Percentiles rank a stretch among this genome's conserved stretches.
These are phyloP conservation scores for Corniculantispora saksenae DNA, from an alignment of 2,329 filamentous ascomycete genomes.

Conservation along the genomic window DNA sequence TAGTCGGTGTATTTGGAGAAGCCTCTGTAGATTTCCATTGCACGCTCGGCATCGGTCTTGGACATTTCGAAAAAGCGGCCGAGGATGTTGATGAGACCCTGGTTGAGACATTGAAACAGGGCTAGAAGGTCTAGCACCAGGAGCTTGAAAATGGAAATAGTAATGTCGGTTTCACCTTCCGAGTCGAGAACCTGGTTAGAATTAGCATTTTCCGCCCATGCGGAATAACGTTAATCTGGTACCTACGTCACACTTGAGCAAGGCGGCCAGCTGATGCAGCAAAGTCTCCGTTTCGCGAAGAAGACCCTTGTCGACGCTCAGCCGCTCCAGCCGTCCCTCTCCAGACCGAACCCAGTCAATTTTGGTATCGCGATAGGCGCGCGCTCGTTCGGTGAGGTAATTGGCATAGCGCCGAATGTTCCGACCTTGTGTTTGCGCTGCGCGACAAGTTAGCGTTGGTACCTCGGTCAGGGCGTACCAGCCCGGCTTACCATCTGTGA, in stretches of 20 bases:
- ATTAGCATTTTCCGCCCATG: conserved; percentile 16
- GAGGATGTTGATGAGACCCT: conserved; percentile 94
- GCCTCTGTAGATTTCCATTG: conserved; percentile 86
- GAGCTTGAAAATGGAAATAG: conserved; percentile 87
- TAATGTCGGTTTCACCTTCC: conserved; percentile 95
- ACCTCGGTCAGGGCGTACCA: too few species aligned
- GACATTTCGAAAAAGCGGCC: conserved; percentile 99
- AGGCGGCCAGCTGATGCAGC: conserved; percentile 80
- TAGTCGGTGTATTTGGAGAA: conserved; percentile 92
- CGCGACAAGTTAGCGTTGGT: neutral
- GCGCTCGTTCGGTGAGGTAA: conserved; percentile 81
- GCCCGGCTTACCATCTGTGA: conserved; percentile 76
- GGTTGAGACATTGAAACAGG: conserved; percentile 92
- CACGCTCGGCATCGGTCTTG: conserved; percentile 85
- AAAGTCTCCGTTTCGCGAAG: conserved; percentile 89
- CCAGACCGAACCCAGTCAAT: conserved; percentile 86
- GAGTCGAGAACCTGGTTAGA: conserved; percentile 70
- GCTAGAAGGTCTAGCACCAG: conserved; percentile 86
- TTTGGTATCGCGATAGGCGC: conserved; percentile 80
- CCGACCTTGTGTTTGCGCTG: conserved; percentile 89
- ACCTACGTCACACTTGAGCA: conserved; percentile 87
- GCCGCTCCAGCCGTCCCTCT: conserved; percentile 78
- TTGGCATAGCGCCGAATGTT: conserved; percentile 92
- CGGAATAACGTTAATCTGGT: too few species aligned
- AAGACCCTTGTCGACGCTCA: conserved; percentile 88